Base-by-base conservation (phyloP, 1,284 basidiomycete species). In the Bjerkandera adusta region DNA sequence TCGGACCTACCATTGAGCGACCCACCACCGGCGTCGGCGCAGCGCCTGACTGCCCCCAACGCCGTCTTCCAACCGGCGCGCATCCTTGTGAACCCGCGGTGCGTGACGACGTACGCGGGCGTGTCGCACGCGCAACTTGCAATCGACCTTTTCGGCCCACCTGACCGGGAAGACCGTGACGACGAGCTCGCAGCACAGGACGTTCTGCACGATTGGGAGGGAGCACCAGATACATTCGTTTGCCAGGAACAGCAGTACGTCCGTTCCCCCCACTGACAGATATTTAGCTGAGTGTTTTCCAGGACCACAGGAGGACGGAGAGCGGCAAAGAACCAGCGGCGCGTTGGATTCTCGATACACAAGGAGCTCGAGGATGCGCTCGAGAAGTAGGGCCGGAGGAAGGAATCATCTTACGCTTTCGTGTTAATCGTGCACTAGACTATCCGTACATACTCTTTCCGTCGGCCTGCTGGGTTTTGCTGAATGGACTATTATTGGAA, bases 31-130 rank as follows among this genome's bases (percentile, higher is more conserved):
- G 53, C 62, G 11, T 66, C 60, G 16, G 53, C 61, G 25, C 34
- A 52, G 8, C 70, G 68, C 39, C 66, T 90, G 43, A 75, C 83
- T 11, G 84, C 92, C 46, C 90, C 92, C n/a, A 97, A 97, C 67
- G 83, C 82, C 15, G 85, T 83, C 10, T 97, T 93, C 68, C 75
- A 81, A 8, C 84, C 92, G 1, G 94, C 92, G 2, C 75, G 92
- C 45, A 96, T 97, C 57, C 68, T 97, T 51, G 86, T 97, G 50
- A 97, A 97, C 63, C 94, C 94, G 4, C 81, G 93, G 11, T 97
- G 94, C 64, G 89, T 95, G 35, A 97, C 94, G 36, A 97, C 94
- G 13, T 97, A 97, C 62, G 94, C 94, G 0, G 94, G 94, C 5
- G 94, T 97, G 3, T 90, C 86, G 54, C 94, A 97, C 65, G 92